phyloP scores from a whole-genome alignment of 352 stramenopile species.

The Phytopythium montanum region DNA sequence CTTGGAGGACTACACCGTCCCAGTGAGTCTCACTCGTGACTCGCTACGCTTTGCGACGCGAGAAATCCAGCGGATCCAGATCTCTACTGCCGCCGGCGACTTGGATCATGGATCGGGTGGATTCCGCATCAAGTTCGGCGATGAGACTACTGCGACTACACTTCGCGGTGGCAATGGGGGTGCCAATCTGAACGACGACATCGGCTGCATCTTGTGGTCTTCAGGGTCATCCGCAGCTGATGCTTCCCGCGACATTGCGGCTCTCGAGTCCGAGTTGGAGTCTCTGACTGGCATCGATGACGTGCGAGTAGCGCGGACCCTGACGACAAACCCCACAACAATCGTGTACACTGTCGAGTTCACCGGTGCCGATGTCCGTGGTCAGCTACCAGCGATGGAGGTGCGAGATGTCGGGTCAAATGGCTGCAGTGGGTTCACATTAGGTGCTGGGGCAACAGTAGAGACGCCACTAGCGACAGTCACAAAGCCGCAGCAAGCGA shows the following conservation, averaged over 20 bases:
- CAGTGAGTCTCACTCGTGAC: slow-evolving; percentile 42
- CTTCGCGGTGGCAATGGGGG: slow-evolving; percentile 69
- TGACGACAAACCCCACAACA: slow-evolving; percentile 38
- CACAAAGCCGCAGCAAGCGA: slow-evolving; percentile 43
- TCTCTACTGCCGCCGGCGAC: slow-evolving; percentile 25
- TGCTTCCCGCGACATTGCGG: slow-evolving; percentile 34
- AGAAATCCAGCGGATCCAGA: slow-evolving; percentile 66
- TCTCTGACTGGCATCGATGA: slow-evolving; percentile 66
- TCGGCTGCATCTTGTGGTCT: slow-evolving; percentile 76
- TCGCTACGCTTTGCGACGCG: slow-evolving; percentile 39
- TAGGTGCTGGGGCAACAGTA: slow-evolving; percentile 17
- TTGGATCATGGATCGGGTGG: slow-evolving; percentile 60
- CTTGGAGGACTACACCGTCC: slow-evolving; percentile 27
- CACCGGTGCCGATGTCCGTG: slow-evolving; percentile 84
- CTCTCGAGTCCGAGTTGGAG: slow-evolving; percentile 65
- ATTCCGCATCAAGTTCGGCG: slow-evolving; percentile 89
- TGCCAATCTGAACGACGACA: slow-evolving; percentile 64
- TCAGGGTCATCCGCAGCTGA: slow-evolving; percentile 43
- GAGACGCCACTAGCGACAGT: slow-evolving; percentile 16
- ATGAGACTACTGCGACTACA: slow-evolving; percentile 84
- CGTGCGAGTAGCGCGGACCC: slow-evolving; percentile 52
- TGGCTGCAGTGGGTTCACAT: slow-evolving; percentile 81
- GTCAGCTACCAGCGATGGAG: slow-evolving; percentile 78
- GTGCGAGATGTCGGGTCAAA: slow-evolving; percentile 91
- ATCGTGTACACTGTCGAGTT: slow-evolving; percentile 94